These are phyloP conservation scores for Venturiaceae sp. DNA, from an alignment of 2,329 filamentous ascomycete species.

Conservation along the genomic window DNA sequence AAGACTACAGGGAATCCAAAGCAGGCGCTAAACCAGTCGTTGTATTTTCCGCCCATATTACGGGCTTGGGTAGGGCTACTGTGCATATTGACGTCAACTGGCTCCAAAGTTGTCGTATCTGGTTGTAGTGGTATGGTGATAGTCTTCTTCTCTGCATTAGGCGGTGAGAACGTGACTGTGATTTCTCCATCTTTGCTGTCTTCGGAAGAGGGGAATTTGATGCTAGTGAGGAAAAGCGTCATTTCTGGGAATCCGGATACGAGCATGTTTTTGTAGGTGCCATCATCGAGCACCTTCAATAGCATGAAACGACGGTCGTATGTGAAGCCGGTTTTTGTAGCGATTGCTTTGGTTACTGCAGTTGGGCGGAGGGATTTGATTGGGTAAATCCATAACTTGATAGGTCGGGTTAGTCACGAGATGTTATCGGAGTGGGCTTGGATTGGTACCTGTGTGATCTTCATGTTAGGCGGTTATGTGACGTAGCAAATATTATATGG, in stretches of 20 bases:
- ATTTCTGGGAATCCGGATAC: constrained; percentile 29
- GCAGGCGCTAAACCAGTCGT: constrained; percentile 32
- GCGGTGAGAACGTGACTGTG: constrained; percentile 29
- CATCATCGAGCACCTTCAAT: constrained; percentile 23
- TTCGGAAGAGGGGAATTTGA: constrained; percentile 17
- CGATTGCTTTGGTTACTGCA: constrained; percentile 25
- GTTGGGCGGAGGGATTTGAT: constrained; percentile 36
- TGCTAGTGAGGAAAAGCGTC: constrained; percentile 29
- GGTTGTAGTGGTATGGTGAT: constrained; percentile 31
- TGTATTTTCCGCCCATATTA: constrained; percentile 31
- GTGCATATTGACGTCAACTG: constrained; percentile 33
- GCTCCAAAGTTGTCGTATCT: constrained; percentile 21
- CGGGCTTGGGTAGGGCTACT: constrained; percentile 30
- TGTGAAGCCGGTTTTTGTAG: constrained; percentile 34
- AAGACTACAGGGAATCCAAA: constrained; percentile 34
- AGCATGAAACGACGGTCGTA: constrained; percentile 34
- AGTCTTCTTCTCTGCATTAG: constrained; percentile 9
- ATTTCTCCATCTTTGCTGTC: constrained; percentile 22
- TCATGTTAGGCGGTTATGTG: constrained; percentile 15
- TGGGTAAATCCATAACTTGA: constrained; percentile 35
- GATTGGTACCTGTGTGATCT: constrained; percentile 21
- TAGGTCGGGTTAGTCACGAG: neutral
- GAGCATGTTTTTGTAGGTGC: constrained; percentile 31
- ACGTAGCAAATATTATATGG: neutral
- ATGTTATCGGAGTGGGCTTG: neutral